Percentiles rank a stretch among this genome's conserved stretches.
These are phyloP conservation scores for Citrus sp. DNA, from an alignment of 345 rosid species.

Conservation along the genomic window DNA sequence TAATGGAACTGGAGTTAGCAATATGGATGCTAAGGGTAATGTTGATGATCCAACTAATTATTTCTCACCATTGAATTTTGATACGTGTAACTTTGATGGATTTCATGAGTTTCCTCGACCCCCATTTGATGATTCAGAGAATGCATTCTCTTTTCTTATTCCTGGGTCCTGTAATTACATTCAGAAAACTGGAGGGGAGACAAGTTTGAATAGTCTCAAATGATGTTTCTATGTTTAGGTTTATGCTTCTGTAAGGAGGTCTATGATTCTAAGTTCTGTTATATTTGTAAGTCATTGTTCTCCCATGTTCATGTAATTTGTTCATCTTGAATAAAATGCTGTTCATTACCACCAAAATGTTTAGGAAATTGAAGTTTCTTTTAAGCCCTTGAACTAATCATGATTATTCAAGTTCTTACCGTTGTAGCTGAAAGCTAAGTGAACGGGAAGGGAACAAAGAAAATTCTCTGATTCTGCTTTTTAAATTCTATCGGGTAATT, in stretches of 20 bases:
- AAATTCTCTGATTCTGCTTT: background rate
- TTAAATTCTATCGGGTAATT: background rate
- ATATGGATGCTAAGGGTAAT: constrained; percentile 49
- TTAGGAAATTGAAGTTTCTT: background rate
- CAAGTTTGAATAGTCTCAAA: constrained; percentile 32
- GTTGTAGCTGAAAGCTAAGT: background rate
- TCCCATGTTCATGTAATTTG: constrained; percentile 20
- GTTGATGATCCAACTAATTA: constrained; percentile 49
- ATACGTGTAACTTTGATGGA: constrained; percentile 72
- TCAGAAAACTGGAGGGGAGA: constrained; percentile 50
- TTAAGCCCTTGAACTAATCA: background rate
- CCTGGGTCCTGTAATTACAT: constrained; percentile 64
- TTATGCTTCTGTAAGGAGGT: constrained; percentile 1
- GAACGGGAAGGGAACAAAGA: background rate
- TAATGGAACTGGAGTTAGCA: constrained; percentile 25
- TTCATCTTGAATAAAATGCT: constrained; percentile 19
- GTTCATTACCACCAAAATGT: background rate
- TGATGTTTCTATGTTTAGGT: constrained; percentile 13
- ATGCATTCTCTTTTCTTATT: constrained; percentile 61
- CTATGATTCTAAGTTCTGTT: constrained; percentile 9
- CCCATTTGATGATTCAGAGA: constrained; percentile 77
- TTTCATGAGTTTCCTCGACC: constrained; percentile 80
- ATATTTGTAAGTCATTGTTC: constrained; percentile 19
- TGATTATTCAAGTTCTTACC: background rate
- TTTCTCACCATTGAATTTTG: constrained; percentile 74